Conservation (phyloP, 2,329 filamentous ascomycete genomes). For the Fusarium chlamydosporum region DNA sequence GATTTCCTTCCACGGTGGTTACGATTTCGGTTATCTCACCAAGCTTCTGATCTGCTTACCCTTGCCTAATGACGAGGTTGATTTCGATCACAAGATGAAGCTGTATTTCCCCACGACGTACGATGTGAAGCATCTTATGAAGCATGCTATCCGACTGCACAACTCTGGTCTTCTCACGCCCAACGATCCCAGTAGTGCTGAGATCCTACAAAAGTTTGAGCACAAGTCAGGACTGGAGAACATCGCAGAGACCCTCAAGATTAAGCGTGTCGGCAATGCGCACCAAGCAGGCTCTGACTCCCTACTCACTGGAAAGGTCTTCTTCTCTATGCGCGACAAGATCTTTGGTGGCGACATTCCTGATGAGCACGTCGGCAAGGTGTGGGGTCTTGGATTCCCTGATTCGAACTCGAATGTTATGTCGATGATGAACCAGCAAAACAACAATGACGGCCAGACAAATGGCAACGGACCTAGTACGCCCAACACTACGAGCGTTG, state of each 20-base stretch:
- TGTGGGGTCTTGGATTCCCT: conserved; percentile 89
- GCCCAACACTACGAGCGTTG: conserved; percentile 75
- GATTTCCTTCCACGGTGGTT: conserved; percentile 98
- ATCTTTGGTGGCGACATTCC: conserved; percentile 88
- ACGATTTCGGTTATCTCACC: conserved; percentile 97
- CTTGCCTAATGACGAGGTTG: conserved; percentile 88
- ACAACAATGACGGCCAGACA: conserved; percentile 50
- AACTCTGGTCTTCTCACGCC: conserved; percentile 74
- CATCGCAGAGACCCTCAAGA: conserved; percentile 91
- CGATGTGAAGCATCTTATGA: conserved; percentile 98
- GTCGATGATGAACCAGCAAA: conserved; percentile 56
- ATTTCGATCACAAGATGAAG: conserved; percentile 90
- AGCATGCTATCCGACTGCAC: conserved; percentile 82
- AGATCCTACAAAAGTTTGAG: conserved; percentile 87
- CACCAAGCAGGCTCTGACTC: conserved; percentile 97
- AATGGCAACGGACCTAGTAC: conserved; percentile 68
- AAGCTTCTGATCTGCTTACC: conserved; percentile 89
- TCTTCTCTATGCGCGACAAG: conserved; percentile 91
- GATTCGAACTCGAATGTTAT: conserved; percentile 69
- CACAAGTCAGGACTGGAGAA: conserved; percentile 93
- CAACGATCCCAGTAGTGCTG: conserved; percentile 73
- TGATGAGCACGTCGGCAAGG: conserved; percentile 87
- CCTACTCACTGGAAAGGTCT: conserved; percentile 91
- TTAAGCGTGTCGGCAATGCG: conserved; percentile 87
- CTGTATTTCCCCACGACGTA: conserved; percentile 94